These are phyloP conservation scores for Eutrema salsugineum DNA, from an alignment of 441 rosid species.

Conservation along the genomic window DNA sequence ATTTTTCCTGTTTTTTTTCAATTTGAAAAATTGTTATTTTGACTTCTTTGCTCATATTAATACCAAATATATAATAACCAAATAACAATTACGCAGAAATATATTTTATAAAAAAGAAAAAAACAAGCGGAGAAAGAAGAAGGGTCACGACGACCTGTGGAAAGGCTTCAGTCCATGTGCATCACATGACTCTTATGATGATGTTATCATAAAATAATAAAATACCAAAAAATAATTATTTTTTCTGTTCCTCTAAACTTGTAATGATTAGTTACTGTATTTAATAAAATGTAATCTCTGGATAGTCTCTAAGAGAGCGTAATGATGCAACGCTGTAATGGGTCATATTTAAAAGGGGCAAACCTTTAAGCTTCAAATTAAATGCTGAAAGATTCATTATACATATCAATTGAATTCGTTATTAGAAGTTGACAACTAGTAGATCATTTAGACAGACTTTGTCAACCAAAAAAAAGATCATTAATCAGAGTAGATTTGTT, in stretches of 20 bases:
- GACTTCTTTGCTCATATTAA: neutral
- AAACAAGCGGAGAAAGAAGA: conserved; percentile 2
- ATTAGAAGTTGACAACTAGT: neutral
- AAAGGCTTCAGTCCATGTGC: conserved; percentile 31
- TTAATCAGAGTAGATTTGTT: neutral
- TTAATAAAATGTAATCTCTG: neutral
- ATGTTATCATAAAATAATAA: conserved; percentile 7
- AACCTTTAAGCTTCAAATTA: too few species aligned
- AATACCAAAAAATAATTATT: neutral
- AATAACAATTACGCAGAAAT: neutral
- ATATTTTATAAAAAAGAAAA: neutral
- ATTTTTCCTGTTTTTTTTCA: neutral
- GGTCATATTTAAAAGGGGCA: neutral
- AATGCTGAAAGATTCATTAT: neutral
- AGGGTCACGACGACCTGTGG: conserved; percentile 4
- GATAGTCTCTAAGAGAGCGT: neutral
- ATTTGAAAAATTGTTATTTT: neutral
- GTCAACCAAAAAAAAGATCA: neutral
- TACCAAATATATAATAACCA: neutral
- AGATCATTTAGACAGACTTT: neutral
- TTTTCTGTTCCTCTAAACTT: neutral
- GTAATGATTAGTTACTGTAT: conserved; percentile 10
- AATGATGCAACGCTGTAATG: neutral
- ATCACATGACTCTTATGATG: conserved; percentile 28
- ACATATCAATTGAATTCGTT: neutral